These are phyloP conservation scores for Lactarius sanguifluus DNA, from an alignment of 768 basidiomycete species.

Conservation along the genomic window DNA sequence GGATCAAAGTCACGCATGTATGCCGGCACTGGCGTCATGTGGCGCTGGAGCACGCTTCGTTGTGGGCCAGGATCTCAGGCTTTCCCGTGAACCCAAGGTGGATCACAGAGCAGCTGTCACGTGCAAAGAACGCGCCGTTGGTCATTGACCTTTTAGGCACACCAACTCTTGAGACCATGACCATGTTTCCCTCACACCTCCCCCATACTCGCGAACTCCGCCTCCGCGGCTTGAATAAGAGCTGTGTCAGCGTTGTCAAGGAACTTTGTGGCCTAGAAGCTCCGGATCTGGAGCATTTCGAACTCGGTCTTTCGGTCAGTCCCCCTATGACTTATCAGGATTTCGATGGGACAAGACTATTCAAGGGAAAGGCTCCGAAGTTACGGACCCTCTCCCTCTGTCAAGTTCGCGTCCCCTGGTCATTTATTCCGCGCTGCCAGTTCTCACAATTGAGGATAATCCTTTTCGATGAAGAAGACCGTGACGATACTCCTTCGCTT, in stretches of 20 bases:
- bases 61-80: conserved; percentile 16
- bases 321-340: not conserved
- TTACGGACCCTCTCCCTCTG: conserved; percentile 6
- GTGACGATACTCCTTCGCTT: not conserved
- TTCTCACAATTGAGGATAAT: conserved; percentile 11
- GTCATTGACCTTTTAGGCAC: not conserved
- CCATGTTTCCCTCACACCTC: conserved; percentile 2
- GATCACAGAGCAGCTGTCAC: conserved; percentile 15
- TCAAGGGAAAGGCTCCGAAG: conserved; percentile 11
- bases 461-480: not conserved
- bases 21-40: conserved; percentile 25
- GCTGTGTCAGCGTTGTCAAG: not conserved
- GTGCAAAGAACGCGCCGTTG: conserved; percentile 9
- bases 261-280: conserved; percentile 2
- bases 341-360: not conserved
- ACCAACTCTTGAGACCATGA: not conserved
- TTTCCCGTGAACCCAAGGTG: not conserved
- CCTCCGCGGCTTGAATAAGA: not conserved
- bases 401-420: conserved; percentile 6
- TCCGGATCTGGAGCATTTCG: conserved; percentile 13
- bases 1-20: conserved; percentile 24
- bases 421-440: conserved; percentile 10
- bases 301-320: not conserved
- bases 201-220: conserved; percentile 18
- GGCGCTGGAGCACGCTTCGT: conserved; percentile 16